Evolutionary conservation across 768 basidiomycete genomes (phyloP).

Genomic region (Russula sp.): DNA sequence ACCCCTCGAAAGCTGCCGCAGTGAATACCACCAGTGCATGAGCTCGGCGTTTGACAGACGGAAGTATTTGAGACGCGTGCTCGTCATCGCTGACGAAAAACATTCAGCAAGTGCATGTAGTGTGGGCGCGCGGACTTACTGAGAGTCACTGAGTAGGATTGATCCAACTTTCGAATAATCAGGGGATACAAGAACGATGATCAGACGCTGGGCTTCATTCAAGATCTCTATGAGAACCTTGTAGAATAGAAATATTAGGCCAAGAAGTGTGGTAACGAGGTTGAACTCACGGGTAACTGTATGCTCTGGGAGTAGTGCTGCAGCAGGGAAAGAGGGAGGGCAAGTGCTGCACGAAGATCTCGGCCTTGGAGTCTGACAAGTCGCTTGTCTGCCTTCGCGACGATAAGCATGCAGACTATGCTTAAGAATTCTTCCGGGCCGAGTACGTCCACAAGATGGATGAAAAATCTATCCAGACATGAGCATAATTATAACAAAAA

Average conservation of each 20-base stretch:
- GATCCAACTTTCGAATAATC: slow-evolving; percentile 30
- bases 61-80: slow-evolving; percentile 40
- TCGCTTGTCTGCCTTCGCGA: slow-evolving; percentile 70
- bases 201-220: slow-evolving; percentile 57
- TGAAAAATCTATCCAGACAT: slow-evolving; percentile 62
- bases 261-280: not conserved
- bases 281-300: slow-evolving; percentile 47
- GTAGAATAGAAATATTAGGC: slow-evolving; percentile 1
- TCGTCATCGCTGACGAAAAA: slow-evolving; percentile 50
- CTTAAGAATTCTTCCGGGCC: slow-evolving; percentile 77
- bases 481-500: not conserved
- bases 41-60: slow-evolving; percentile 51
- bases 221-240: slow-evolving; percentile 62
- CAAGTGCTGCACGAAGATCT: slow-evolving; percentile 53
- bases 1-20: slow-evolving; percentile 43
- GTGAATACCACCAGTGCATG: slow-evolving; percentile 64
- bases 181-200: slow-evolving; percentile 37
- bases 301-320: slow-evolving; percentile 45
- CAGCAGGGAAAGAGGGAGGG: slow-evolving; percentile 61
- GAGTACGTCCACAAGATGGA: slow-evolving; percentile 77
- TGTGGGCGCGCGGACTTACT: slow-evolving; percentile 38
- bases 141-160: slow-evolving; percentile 50
- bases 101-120: not conserved
- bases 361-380: slow-evolving; percentile 55
- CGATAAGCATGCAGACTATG: slow-evolving; percentile 75